Evolutionary conservation across 257 asterid species (phyloP), one percentile per base, ranked within the genome.

Genomic region (Coffea canephora): DNA sequence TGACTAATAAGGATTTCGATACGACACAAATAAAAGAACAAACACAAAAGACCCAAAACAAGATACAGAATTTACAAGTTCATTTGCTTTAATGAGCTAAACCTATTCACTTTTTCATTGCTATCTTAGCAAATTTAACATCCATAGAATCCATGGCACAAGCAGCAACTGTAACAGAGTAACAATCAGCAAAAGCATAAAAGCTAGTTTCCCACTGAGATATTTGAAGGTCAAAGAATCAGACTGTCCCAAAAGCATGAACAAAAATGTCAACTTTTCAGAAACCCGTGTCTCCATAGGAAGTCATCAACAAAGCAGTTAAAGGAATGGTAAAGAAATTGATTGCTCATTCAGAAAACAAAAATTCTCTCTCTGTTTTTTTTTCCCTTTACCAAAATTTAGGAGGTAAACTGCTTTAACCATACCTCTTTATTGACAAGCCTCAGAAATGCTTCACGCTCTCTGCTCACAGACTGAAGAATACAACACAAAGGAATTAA

Each of bases 341-440:
- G 19, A 52, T 52, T 52, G 59, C 59, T 52, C 14, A 13, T 52
- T 14, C 18, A 52, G 59, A 52, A 52, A 4, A 52, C 59, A 52
- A 52, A 50, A 50, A 46, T 46, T 46, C 9, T 10, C 9, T 10
- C 49, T 46, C 0, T 46, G 7, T 48, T 48, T 46, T 48, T 48
- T 46, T 48, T 48, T 0, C 21, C 19, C 16, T 52, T 52, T 4
- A 19, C 18, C 15, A 52, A 52, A 13, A 13, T 52, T 18, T 52
- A 5, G 3, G 19, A 14, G 59, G 59, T 13, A 52, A 15, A 13
- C 21, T 19, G 5, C 19, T 52, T 52, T 52, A 52, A 52, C 16
- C 59, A 52, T 92, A 94, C 98, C 98, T 94, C 98, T 86, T 86
- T 88, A 80, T 91, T 94, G 82, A 94, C 97, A 78, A 94, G 97